Evolutionary conservation across 257 asterid genomes (phyloP), one percentile per base, ranked within the genome.

Genomic region (Henckelia pumila): DNA sequence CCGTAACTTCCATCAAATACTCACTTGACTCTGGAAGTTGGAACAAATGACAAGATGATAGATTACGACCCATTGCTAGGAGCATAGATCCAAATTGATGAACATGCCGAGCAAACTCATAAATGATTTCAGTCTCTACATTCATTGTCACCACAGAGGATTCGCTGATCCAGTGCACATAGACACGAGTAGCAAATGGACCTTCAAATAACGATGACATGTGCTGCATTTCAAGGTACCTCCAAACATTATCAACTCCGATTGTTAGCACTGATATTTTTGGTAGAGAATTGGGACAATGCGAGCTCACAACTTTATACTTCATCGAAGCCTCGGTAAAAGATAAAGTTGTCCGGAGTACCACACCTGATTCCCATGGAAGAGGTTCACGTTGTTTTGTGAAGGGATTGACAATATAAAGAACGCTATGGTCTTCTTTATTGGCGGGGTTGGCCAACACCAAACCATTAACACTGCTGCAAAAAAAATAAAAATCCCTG

Each of bases 201-300:
- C 0, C 0, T 9, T 1, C 0, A 13, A 0, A 0, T 0, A 37
- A 37, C 0, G 5, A 0, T 1, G 49, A 11, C 1, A 37, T 0
- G 49, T 1, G 49, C 11, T 37, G 16, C 5, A 7, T 1, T 1
- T 37, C 49, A 10, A 37, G 3, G 5, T 37, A 1, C 49, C 17
- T 9, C 49, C 49, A 37, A 37, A 37, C 49, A 1, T 11, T 37
- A 37, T 37, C 49, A 37, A 10, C 49, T 10, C 49, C 49, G 1
- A 37, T 1, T 1, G 49, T 37, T 1, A 37, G 17, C 49, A 37
- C 49, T 1, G 17, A 2, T 1, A 37, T 37, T 1, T 13, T 0
- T 8, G 2, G 0, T 11, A 0, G 49, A 2, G 16, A 11, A 1
- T 37, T 10, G 13, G 2, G 40, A 33, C 0, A 2, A 11, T 1